Conservation (phyloP, 179 eudicot species). For the Corrigiola litoralis region DNA sequence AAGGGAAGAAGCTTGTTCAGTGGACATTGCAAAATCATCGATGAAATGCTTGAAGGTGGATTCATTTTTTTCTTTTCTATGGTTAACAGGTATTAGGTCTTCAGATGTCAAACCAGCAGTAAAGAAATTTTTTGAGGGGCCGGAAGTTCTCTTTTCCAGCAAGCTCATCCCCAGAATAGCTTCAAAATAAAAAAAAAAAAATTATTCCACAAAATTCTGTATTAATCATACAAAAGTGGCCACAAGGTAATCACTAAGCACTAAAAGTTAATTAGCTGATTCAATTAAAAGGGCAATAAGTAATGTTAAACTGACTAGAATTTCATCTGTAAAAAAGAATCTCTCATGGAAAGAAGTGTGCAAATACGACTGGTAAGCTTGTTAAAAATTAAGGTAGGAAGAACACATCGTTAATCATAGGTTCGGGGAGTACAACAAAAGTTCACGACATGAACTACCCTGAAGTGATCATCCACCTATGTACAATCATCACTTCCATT, state of each 20-base stretch:
- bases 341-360: background rate
- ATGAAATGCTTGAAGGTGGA: background rate
- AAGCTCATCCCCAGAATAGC: background rate
- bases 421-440: no score
- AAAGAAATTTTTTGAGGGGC: background rate
- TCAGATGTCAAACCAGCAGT: background rate
- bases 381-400: slow-evolving; percentile 2
- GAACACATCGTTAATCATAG: background rate
- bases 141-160: background rate
- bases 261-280: no score
- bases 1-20: no score
- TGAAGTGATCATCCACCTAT: background rate
- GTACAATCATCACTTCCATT: no score
- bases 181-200: background rate
- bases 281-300: background rate
- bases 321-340: background rate
- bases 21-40: no score
- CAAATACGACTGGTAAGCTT: background rate
- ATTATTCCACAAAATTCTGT: background rate
- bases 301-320: background rate
- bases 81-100: no score
- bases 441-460: background rate
- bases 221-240: background rate
- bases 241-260: no score
- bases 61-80: no score